Evolutionary conservation across 2,329 filamentous ascomycete genomes (phyloP).

Genomic region (Claviceps spartinae): DNA sequence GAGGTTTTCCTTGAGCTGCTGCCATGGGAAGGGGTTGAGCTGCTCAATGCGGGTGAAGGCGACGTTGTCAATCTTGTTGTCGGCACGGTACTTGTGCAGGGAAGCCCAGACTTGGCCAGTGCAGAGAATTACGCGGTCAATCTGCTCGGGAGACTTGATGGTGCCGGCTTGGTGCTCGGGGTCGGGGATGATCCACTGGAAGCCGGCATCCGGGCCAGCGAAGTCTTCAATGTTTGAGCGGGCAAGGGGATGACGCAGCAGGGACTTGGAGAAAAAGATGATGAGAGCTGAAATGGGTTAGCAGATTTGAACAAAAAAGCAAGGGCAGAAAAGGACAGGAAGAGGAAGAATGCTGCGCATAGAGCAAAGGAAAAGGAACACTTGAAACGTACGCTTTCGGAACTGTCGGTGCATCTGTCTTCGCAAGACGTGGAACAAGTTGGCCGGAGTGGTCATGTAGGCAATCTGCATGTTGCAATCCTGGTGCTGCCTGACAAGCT

Average conservation of each 20-base stretch:
- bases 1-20: conserved; percentile 89
- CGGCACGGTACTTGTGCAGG: conserved; percentile 78
- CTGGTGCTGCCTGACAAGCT: conserved; percentile 92
- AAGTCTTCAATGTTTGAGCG: conserved; percentile 87
- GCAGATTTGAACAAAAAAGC: conserved; percentile 1
- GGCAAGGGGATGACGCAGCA: conserved; percentile 85
- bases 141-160: conserved; percentile 70
- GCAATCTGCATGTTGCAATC: conserved; percentile 99
- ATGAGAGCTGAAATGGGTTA: conserved; percentile 51
- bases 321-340: background rate
- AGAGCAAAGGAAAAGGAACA: background rate
- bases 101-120: conserved; percentile 87
- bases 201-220: conserved; percentile 68
- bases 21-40: conserved; percentile 97
- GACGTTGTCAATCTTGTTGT: conserved; percentile 76
- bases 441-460: conserved; percentile 92
- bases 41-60: conserved; percentile 95
- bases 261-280: conserved; percentile 96
- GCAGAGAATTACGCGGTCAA: conserved; percentile 90
- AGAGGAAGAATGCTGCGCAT: background rate
- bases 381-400: conserved; percentile 65
- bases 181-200: conserved; percentile 93
- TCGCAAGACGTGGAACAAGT: conserved; percentile 91
- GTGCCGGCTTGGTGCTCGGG: conserved; percentile 62
- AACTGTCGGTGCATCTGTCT: conserved; percentile 98